Base-by-base conservation (phyloP, 1,284 basidiomycete genomes). In the Fomitopsis pinicola region DNA sequence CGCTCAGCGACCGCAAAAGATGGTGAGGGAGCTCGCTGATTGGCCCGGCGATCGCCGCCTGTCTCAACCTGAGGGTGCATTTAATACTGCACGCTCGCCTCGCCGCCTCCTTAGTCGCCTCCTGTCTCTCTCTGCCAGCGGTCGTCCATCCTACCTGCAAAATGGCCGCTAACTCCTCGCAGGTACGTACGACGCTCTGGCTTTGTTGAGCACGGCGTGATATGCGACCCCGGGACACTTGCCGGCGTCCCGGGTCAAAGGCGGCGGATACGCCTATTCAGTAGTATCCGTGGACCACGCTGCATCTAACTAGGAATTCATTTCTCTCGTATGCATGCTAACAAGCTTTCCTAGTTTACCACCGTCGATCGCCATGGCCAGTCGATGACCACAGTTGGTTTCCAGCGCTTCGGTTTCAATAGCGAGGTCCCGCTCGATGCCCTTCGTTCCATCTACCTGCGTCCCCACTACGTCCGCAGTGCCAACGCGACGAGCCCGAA, bases 321-420 rank as follows among this genome's bases (percentile, higher is more conserved):
- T 55, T 60, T 60, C 44, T 33, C 15, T 30, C 8, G 26, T 14
- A 44, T 5, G 35, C 3, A 44, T 42, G 28, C 56, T 57, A 28
- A 57, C 19, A 35, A 48, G 42, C 28, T 48, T 48, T 48, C 33
- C 15, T 67, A 89, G 86, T 83, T 83, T 57, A 80, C 74, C 58
- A 85, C 84, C 52, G 73, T 91, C 61, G 91, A 91, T 73, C 91
- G 89, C 77, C 80, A 84, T 61, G 91, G 90, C 48, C 68, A 82
- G n/a, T 87, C 89, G 71, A 92, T 94, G 70, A 86, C 78, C 57
- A 79, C 84, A 33, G 93, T 96, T 57, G 94, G 94, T 58, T 87
- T 89, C 75, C 75, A 89, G 69, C 85, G 88, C 60, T 95, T 95
- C 69, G 93, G 92, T 26, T 97, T 97, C 75, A 89, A 96, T 77